Evolutionary conservation across 495 filamentous ascomycete species (phyloP).

Genomic region (Bombardia bombarda): DNA sequence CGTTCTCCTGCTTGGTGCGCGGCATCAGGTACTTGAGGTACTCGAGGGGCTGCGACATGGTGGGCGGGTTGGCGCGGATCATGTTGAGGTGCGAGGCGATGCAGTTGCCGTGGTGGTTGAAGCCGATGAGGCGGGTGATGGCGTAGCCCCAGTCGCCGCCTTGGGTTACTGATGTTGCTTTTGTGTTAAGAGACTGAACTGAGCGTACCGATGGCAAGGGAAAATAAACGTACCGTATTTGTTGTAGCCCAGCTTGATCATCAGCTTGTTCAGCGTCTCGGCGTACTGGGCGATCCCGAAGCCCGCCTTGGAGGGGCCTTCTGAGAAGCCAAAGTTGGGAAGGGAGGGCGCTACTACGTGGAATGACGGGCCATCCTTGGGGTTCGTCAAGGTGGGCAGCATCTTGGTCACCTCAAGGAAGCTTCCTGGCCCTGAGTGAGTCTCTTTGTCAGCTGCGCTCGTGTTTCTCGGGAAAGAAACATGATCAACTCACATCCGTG

Average conservation of each 20-base stretch:
- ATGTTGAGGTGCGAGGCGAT: conserved; percentile 54
- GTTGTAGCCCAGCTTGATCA: conserved; percentile 9
- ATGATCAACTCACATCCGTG: conserved; percentile 43
- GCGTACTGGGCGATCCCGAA: conserved; percentile 9
- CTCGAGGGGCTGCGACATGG: conserved; percentile 40
- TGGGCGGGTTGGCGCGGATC: conserved; percentile 45
- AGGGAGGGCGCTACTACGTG: conserved; percentile 30
- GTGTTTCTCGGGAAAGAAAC: too few species aligned
- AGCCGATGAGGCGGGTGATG: conserved; percentile 51
- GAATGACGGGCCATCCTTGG: conserved; percentile 43
- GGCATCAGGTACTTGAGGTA: conserved; percentile 36
- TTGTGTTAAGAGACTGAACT: too few species aligned
- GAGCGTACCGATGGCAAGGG: too few species aligned
- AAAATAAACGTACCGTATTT: conserved; percentile 51
- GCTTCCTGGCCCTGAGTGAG: conserved; percentile 52
- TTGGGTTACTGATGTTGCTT: conserved; percentile 57
- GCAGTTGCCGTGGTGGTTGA: conserved; percentile 48
- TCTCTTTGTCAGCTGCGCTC: too few species aligned
- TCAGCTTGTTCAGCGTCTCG: conserved; percentile 10
- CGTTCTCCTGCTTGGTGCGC: conserved; percentile 25
- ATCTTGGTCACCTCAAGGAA: conserved; percentile 62
- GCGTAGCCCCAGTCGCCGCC: conserved; percentile 63
- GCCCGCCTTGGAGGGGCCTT: conserved; percentile 6
- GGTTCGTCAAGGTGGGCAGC: conserved; percentile 43
- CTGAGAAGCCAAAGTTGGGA: background rate